Evolutionary conservation across 116 monocot genomes (phyloP).

Genomic region (Posidonia oceanica): DNA sequence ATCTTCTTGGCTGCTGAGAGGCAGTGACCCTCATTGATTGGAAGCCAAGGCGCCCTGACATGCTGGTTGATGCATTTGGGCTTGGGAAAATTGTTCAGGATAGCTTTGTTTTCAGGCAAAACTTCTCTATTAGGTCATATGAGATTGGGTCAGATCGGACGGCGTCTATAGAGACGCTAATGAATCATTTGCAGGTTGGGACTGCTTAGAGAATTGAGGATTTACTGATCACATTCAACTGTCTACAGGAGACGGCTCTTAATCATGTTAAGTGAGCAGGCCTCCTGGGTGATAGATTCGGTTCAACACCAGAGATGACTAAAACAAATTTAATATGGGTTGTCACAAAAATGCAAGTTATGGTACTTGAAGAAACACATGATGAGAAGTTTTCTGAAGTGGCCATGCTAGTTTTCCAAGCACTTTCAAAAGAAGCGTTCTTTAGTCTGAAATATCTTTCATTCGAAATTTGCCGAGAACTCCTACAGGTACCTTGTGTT

Average conservation of each 20-base stretch:
- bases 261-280: conserved; percentile 58
- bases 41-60: conserved; percentile 83
- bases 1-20: conserved; percentile 92
- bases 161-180: conserved; percentile 84
- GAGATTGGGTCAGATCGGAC: conserved; percentile 89
- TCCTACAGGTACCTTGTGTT: too few relatives aligned
- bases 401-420: too few relatives aligned
- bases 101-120: conserved; percentile 73
- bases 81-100: conserved; percentile 71
- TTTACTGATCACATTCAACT: not conserved
- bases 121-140: conserved; percentile 82
- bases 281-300: conserved; percentile 61
- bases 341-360: conserved; percentile 55
- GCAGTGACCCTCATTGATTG: conserved; percentile 83
- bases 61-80: conserved; percentile 69
- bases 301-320: conserved; percentile 61
- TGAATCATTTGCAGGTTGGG: conserved; percentile 93
- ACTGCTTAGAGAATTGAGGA: not conserved
- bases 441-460: too few relatives aligned
- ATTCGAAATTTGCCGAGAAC: too few relatives aligned
- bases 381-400: too few relatives aligned
- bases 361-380: too few relatives aligned
- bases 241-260: conserved; percentile 53
- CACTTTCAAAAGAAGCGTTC: too few relatives aligned
- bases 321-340: conserved; percentile 64